Evolutionary conservation across 2,329 filamentous ascomycete species (phyloP), one percentile per base, ranked within the genome.

Genomic region (Blumeriella jaapii): DNA sequence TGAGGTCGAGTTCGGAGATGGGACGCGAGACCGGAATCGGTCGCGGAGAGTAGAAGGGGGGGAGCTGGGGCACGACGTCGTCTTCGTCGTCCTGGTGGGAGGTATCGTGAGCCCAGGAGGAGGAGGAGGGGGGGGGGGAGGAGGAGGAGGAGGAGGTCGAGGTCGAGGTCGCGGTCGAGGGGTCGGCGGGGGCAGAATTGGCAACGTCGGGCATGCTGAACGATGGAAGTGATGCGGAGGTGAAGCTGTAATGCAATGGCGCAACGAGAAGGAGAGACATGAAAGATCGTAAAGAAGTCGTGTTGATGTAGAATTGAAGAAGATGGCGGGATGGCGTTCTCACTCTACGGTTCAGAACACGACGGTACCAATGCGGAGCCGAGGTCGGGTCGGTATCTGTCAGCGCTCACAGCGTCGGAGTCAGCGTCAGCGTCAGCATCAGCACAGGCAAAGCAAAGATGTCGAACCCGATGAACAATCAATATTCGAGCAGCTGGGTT

Each of bases 11-110:
- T 48, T 55, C 54, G 19, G 54, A 55, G 31, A 56, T 52, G 22
- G 48, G 38, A 29, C 52, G 47, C 17, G 54, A 55, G n/a, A 54
- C 50, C n/a, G 54, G 53, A 29, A 54, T 52, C 12, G 53, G 54
- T 11, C 50, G 50, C 23, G 55, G 54, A 12, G 55, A 57, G 44
- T 55, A 56, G 44, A 56, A 55, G 12, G 54, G 55, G 20, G 53
- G 54, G 10, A 55, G 45, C 36, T 50, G 43, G 7, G 44, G 43
- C 12, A 52, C 40, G 15, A 37, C 34, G 26, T 54, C 50, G 32
- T 47, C 36, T 25, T 48, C 39, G 29, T 46, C 29, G 31, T 23
- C 20, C 6, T 27, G 22, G 12, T 40, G 19, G 36, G 20, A 18
- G 17, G 30, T 39, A 15, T 43, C 31, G 6, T 17, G 20, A 7